Evolutionary conservation across 768 basidiomycete species (phyloP).

Genomic region (Trametes cinnabarina): DNA sequence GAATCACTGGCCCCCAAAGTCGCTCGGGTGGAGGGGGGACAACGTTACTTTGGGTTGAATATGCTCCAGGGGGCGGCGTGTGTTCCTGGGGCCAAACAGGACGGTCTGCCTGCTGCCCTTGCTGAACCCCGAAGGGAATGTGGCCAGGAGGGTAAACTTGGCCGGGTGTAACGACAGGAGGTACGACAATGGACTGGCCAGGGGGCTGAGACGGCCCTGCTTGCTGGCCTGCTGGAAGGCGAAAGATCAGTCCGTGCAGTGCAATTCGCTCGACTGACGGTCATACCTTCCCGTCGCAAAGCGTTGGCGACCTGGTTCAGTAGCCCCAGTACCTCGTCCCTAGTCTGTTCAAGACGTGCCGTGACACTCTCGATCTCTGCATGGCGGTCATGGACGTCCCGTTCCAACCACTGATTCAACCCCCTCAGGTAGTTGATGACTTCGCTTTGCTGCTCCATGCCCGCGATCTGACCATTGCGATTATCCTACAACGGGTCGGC

Average conservation of each 20-base stretch:
- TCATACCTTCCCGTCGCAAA: constrained; percentile 14
- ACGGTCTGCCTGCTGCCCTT: not conserved
- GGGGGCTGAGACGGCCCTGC: not conserved
- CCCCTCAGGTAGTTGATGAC: constrained; percentile 76
- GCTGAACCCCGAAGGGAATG: not conserved
- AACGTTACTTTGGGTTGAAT: not conserved
- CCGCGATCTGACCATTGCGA: constrained; percentile 67
- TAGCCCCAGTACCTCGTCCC: constrained; percentile 25
- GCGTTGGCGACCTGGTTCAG: constrained; percentile 10
- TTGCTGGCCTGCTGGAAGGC: too few species aligned
- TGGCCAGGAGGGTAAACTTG: constrained; percentile 8
- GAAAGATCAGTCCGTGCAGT: too few species aligned
- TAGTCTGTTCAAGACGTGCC: constrained; percentile 54
- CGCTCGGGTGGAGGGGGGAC: not conserved
- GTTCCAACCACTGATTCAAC: constrained; percentile 76
- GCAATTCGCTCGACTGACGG: not conserved
- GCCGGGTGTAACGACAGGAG: constrained; percentile 1
- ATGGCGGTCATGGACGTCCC: constrained; percentile 78
- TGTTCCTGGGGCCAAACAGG: not conserved
- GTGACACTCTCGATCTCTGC: constrained; percentile 66
- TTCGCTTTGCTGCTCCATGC: constrained; percentile 76
- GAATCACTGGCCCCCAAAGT: too few species aligned
- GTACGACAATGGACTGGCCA: not conserved
- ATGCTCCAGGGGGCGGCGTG: not conserved
- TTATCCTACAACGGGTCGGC: constrained; percentile 55